These are phyloP conservation scores for Vitis labrusca DNA, from an alignment of 164 flowering plant species.

Conservation along the genomic window DNA sequence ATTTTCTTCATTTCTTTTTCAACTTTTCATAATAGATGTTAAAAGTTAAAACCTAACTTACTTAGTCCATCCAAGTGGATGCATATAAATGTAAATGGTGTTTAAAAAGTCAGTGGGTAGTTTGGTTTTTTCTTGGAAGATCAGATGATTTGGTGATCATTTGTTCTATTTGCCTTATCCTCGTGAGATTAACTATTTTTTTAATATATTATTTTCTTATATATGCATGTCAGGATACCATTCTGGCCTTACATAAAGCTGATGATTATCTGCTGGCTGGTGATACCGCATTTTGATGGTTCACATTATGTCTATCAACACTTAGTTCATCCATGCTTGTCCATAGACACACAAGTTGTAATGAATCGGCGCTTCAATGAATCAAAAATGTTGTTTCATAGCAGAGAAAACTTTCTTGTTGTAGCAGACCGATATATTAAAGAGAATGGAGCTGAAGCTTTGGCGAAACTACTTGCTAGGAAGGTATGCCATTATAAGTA, in stretches of 20 bases:
- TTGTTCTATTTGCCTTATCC: too few species aligned
- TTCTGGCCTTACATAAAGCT: slow-evolving; percentile 28
- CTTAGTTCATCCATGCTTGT: slow-evolving; percentile 19
- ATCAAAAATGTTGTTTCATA: background rate
- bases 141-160: too few species aligned
- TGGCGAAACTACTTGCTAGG: slow-evolving; percentile 14
- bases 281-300: slow-evolving; percentile 18
- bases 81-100: too few species aligned
- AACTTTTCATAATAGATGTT: too few species aligned
- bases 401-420: slow-evolving; percentile 12
- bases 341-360: background rate
- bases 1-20: too few species aligned
- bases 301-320: slow-evolving; percentile 20
- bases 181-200: too few species aligned
- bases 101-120: too few species aligned
- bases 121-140: too few species aligned
- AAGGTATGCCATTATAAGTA: slow-evolving; percentile 10
- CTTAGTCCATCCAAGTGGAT: too few species aligned
- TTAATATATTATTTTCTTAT: slow-evolving; percentile 20
- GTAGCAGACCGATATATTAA: slow-evolving; percentile 15
- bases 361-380: background rate
- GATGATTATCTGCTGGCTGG: slow-evolving; percentile 16
- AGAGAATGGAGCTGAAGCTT: slow-evolving; percentile 26
- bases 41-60: too few species aligned
- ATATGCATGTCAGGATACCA: slow-evolving; percentile 12